phyloP scores from a whole-genome alignment of 2,329 filamentous ascomycete genomes.

The Trematosphaeria pertusa region DNA sequence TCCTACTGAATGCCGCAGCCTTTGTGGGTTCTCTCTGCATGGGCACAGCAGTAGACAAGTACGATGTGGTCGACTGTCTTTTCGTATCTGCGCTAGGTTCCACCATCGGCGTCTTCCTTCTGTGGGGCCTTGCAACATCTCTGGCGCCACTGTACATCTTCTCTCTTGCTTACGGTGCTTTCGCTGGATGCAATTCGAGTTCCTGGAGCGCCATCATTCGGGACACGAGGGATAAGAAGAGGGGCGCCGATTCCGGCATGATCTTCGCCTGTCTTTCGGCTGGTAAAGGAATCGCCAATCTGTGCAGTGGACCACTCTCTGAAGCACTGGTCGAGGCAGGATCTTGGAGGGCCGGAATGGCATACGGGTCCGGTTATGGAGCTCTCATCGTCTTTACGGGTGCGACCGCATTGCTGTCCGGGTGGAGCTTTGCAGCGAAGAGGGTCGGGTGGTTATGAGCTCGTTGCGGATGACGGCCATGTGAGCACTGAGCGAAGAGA shows the following conservation, averaged over 20 bases:
- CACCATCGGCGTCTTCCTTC: constrained; percentile 47
- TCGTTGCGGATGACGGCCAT: not conserved
- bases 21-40: constrained; percentile 48
- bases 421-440: constrained; percentile 39
- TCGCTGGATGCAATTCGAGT: constrained; percentile 49
- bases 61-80: constrained; percentile 49
- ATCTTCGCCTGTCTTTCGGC: constrained; percentile 57
- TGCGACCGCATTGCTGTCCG: constrained; percentile 43
- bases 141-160: constrained; percentile 52
- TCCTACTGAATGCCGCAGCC: constrained; percentile 49
- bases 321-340: constrained; percentile 52
- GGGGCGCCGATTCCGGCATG: constrained; percentile 54
- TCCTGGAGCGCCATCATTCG: constrained; percentile 56
- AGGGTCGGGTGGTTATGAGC: constrained; percentile 39
- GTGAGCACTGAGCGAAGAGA: not conserved
- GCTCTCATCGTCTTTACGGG: constrained; percentile 53
- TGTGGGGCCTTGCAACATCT: constrained; percentile 56
- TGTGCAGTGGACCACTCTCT: constrained; percentile 60
- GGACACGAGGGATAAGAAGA: constrained; percentile 48
- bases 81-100: constrained; percentile 47
- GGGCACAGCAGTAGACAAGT: constrained; percentile 49
- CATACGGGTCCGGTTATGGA: constrained; percentile 54
- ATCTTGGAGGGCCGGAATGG: constrained; percentile 45
- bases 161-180: constrained; percentile 51
- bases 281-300: constrained; percentile 59